Evolutionary conservation across 2,329 filamentous ascomycete genomes (phyloP).

Genomic region (Beauveria medogensis): DNA sequence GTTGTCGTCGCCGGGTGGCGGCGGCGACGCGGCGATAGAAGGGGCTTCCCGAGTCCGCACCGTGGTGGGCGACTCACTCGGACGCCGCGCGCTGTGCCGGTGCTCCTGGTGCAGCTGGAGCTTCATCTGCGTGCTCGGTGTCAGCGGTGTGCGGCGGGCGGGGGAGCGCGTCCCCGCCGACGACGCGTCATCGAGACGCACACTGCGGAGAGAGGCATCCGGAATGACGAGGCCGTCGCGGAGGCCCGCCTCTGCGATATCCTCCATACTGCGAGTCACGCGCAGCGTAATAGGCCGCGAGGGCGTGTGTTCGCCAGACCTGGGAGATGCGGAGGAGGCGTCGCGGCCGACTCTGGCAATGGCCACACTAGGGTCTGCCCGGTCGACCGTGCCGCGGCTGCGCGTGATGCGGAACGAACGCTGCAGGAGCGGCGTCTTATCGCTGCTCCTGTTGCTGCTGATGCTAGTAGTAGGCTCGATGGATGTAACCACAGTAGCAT

Average conservation of each 20-base stretch:
- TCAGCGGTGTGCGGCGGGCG: neutral
- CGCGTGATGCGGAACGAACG: constrained; percentile 19
- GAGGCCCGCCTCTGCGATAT: neutral
- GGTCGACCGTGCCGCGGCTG: constrained; percentile 18
- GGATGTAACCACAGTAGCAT: neutral
- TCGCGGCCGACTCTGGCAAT: constrained; percentile 15
- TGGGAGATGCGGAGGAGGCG: neutral
- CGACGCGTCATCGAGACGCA: constrained; percentile 1
- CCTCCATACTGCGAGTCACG: constrained; percentile 21
- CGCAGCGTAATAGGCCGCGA: constrained; percentile 15
- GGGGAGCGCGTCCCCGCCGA: neutral
- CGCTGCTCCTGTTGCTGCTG: neutral
- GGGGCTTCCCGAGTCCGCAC: constrained; percentile 19
- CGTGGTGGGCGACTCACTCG: constrained; percentile 13
- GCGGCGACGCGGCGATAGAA: constrained; percentile 19
- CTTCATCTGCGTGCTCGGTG: constrained; percentile 15
- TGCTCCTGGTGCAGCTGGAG: constrained; percentile 16
- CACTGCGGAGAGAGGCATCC: constrained; percentile 17
- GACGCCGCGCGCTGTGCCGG: constrained; percentile 15
- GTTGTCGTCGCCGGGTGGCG: neutral
- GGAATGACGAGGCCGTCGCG: constrained; percentile 18
- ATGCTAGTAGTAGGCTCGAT: neutral
- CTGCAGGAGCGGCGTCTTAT: constrained; percentile 6
- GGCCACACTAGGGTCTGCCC: constrained; percentile 20
- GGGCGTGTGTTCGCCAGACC: neutral